These are phyloP conservation scores for Russula ochroleuca DNA, from an alignment of 768 basidiomycete species.

Conservation along the genomic window DNA sequence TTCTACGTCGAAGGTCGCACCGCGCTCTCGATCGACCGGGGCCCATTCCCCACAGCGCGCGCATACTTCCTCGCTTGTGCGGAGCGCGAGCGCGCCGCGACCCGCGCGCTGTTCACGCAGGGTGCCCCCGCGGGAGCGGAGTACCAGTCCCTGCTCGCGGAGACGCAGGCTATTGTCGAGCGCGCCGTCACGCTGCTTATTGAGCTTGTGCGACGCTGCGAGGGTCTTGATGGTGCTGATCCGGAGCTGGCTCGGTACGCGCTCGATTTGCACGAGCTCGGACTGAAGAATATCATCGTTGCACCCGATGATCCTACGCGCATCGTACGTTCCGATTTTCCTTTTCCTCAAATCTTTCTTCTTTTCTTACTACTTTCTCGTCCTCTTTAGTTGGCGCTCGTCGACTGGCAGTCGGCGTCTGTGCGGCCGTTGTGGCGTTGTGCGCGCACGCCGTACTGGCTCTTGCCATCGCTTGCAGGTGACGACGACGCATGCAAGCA, in stretches of 20 bases:
- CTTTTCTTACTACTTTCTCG: too few relatives aligned
- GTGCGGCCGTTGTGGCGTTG: conserved; percentile 36
- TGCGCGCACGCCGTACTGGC: conserved; percentile 35
- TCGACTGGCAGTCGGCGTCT: conserved; percentile 33
- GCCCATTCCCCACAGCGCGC: conserved; percentile 32
- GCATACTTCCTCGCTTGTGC: conserved; percentile 38
- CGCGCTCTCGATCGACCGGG: conserved; percentile 34
- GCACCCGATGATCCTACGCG: conserved; percentile 30
- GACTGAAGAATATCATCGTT: conserved; percentile 34
- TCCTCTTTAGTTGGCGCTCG: background rate
- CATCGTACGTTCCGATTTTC: conserved; percentile 29
- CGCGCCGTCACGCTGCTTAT: conserved; percentile 33
- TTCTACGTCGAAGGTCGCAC: conserved; percentile 35
- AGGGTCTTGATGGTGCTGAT: conserved; percentile 35
- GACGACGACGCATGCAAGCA: conserved; percentile 24
- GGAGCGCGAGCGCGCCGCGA: conserved; percentile 36
- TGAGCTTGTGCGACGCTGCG: conserved; percentile 33
- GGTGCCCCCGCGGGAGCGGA: conserved; percentile 31
- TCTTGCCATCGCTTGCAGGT: conserved; percentile 30
- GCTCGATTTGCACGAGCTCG: conserved; percentile 34
- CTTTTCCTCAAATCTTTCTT: background rate
- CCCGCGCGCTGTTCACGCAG: conserved; percentile 34
- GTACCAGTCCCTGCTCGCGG: conserved; percentile 34
- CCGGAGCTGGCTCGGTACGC: conserved; percentile 33
- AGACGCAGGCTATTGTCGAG: conserved; percentile 33